Conservation (phyloP, 768 basidiomycete species). For the Russula emetica region DNA sequence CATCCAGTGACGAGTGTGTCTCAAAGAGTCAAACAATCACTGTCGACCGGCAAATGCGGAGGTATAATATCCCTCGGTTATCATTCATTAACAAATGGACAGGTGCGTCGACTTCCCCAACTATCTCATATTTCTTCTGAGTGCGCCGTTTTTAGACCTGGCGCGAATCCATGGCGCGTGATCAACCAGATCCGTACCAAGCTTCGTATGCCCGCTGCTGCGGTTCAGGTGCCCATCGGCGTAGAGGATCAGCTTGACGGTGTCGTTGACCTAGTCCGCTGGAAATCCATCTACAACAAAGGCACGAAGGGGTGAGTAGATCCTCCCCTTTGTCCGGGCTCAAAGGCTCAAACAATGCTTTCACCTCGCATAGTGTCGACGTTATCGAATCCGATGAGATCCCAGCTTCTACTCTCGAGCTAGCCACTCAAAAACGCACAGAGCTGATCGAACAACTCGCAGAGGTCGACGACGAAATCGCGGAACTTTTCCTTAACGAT, state of each 20-base stretch:
- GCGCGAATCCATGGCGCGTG: constrained; percentile 97
- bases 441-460: constrained; percentile 95
- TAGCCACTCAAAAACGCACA: constrained; percentile 77
- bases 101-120: too few relatives aligned
- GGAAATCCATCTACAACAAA: constrained; percentile 89
- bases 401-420: constrained; percentile 63
- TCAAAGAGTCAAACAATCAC: constrained; percentile 93
- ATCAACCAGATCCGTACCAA: constrained; percentile 89
- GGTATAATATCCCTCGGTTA: too few relatives aligned
- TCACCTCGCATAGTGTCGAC: constrained; percentile 47
- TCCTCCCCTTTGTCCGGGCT: not conserved
- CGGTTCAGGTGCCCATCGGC: constrained; percentile 95
- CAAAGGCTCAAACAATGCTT: not conserved
- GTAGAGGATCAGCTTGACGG: constrained; percentile 81
- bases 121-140: not conserved
- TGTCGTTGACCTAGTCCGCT: constrained; percentile 90
- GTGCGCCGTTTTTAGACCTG: constrained; percentile 53
- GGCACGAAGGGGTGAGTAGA: constrained; percentile 82
- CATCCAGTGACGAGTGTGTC: not conserved
- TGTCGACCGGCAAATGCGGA: constrained; percentile 95
- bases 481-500: constrained; percentile 86
- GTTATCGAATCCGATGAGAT: constrained; percentile 85
- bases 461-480: constrained; percentile 94
- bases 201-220: constrained; percentile 87
- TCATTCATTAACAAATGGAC: too few relatives aligned